Percentiles rank a stretch among this genome's conserved stretches.
Conservation (phyloP, 768 basidiomycete species). For the Phallus indusiatus region DNA sequence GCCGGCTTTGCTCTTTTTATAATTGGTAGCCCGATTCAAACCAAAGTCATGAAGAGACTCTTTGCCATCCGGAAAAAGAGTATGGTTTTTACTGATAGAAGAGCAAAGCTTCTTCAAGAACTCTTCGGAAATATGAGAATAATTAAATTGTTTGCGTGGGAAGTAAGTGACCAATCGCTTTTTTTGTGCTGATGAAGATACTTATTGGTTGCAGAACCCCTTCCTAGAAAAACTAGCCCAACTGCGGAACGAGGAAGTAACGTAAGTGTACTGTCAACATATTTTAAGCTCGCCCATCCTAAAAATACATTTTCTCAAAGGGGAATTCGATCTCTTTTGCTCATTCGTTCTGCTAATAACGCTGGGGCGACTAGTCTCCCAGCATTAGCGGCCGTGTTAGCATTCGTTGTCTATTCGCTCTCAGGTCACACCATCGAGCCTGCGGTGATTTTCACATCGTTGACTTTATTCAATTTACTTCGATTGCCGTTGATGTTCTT, state of each 20-base stretch:
- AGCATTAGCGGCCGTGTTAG: constrained; percentile 62
- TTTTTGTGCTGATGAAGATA: background rate
- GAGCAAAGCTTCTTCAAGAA: constrained; percentile 84
- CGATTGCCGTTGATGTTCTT: constrained; percentile 74
- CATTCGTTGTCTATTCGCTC: constrained; percentile 61
- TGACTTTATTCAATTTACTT: constrained; percentile 78
- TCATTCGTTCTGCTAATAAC: constrained; percentile 57
- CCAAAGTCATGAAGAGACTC: constrained; percentile 59
- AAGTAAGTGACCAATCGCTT: constrained; percentile 22
- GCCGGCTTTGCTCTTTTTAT: constrained; percentile 57
- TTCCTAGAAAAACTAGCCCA: constrained; percentile 66
- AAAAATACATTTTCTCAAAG: constrained; percentile 21
- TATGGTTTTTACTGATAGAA: constrained; percentile 70
- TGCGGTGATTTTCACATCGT: constrained; percentile 70
- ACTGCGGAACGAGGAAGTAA: constrained; percentile 64
- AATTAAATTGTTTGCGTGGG: constrained; percentile 91
- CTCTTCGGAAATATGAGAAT: constrained; percentile 83
- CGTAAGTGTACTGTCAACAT: constrained; percentile 32
- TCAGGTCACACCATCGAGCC: constrained; percentile 62
- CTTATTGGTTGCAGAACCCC: constrained; percentile 35
- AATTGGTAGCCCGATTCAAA: constrained; percentile 65
- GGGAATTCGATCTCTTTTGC: constrained; percentile 55
- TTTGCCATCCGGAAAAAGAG: constrained; percentile 60
- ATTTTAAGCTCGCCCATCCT: background rate
- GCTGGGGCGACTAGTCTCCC: constrained; percentile 67